Evolutionary conservation across 495 filamentous ascomycete genomes (phyloP), one percentile per base, ranked within the genome.

Genomic region (Friedmanniomyces simplex): DNA sequence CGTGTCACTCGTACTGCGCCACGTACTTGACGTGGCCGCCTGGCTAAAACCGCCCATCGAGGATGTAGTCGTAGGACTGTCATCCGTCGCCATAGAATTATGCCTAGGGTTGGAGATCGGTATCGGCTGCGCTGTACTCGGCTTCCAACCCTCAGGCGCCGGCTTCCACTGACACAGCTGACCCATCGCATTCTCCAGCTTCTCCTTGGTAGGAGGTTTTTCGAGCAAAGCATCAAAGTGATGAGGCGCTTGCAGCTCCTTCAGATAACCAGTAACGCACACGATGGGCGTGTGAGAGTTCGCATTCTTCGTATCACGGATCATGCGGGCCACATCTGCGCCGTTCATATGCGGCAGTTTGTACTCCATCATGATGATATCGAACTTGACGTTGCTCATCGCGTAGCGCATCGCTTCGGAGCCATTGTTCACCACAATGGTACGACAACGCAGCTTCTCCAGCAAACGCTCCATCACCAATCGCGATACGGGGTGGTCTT

Each of bases 361-460:
- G 74, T 85, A 95, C 69, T 98, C 93, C 68, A 95, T 95, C 76
- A 98, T 87, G 66, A 98, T 96, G 63, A 98, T 91, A 71, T 98
- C 93, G 53, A 82, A 97, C 58, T 87, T 77, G 43, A 98, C 89
- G 68, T 96, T 89, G 65, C 90, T 86, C 74, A 95, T 85, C 42
- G 91, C 89, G 71, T 87, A 95, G 24, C 91, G 82, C 68, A 91
- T 83, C 1, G 90, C 94, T 64, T 98, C 93, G 1, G 87, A 78
- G 18, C 94, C 93, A 61, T 88, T 95, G 8, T 81, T 76, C 1
- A 89, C 93, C 16, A 87, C 84, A 59, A 98, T 95, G n/a, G 90
- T 96, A 18, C 94, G 86, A 63, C 93, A 98, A 34, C 86, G 84
- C 36, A 98, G 77, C 72, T 95, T 97, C 70, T 97, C 94, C 45